A percentile compares a stretch with the other conserved stretches of the same genome.
These are phyloP conservation scores for Bassia scoparia DNA, from an alignment of 148 eudicot species.

Conservation along the genomic window DNA sequence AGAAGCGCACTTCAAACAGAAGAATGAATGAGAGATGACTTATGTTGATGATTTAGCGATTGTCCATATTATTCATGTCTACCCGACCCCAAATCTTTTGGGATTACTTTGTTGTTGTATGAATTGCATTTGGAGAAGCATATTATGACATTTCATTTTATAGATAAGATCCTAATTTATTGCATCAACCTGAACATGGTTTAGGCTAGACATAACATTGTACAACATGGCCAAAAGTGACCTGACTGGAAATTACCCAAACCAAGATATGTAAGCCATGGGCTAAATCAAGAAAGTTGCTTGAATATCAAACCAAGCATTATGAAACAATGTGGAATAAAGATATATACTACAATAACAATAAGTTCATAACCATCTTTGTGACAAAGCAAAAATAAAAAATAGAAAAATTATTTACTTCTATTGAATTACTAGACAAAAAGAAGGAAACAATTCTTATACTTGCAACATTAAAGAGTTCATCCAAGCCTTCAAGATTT, in stretches of 20 bases:
- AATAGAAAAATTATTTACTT: neutral
- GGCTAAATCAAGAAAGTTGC: neutral
- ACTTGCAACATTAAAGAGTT: conserved; percentile 96
- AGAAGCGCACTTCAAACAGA: too few relatives aligned
- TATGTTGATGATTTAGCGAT: too few relatives aligned
- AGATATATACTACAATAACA: neutral
- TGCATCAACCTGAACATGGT: too few relatives aligned
- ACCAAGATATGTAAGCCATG: neutral
- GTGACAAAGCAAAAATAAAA: neutral
- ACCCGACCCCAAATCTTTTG: too few relatives aligned
- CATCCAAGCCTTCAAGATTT: conserved; percentile 75
- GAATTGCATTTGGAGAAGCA: too few relatives aligned
- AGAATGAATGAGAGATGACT: too few relatives aligned
- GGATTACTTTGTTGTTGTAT: too few relatives aligned
- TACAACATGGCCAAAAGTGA: too few relatives aligned
- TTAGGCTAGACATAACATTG: too few relatives aligned
- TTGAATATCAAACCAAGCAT: neutral
- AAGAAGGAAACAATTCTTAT: neutral
- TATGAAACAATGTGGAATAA: neutral
- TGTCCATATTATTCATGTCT: too few relatives aligned
- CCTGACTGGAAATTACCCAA: neutral
- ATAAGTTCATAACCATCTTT: neutral
- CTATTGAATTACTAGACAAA: neutral
- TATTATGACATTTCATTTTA: too few relatives aligned
- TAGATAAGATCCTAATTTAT: too few relatives aligned